Base-by-base conservation (phyloP, 2,329 filamentous ascomycete genomes). In the Aureobasidium vineae region DNA sequence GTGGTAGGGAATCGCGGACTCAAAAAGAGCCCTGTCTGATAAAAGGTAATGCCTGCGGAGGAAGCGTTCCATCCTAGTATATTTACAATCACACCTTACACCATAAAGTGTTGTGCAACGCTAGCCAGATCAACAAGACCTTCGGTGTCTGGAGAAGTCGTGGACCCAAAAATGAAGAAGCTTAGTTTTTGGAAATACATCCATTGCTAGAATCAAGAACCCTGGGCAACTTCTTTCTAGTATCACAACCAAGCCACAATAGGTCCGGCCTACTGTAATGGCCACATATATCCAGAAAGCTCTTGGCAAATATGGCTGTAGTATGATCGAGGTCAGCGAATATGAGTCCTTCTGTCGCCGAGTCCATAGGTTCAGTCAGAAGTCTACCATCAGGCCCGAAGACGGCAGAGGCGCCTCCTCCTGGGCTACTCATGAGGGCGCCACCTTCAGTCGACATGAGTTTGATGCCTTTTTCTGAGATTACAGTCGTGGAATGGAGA, bases 241-340 rank as follows among this genome's bases (percentile, higher is more conserved):
- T 72, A 70, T 80, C 77, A 8, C 77, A 77, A 11, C 80, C 81
- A 23, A 84, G 70, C 82, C 82, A 84, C 64, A 85, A 72, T 69
- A 85, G 70, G 70, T 85, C 83, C 3, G 83, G 82, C 43, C 82
- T 73, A 56, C 77, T 79, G 67, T 84, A 84, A 73, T 85, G 82
- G 0, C 83, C 83, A 43, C 76, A 73, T 8, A 77, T 76, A 70
- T 85, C 82, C 1, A 80, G 69, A 66, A 83, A 82, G 6, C 74
- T 75, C 68, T 76, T 81, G 13, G 77, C 74, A 63, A 75, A 76
- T 11, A 79, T 71, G 2, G 81, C 74, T 45, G 77, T 73, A 56
- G 76, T 76, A 60, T 86, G 72, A 43, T 85, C 80, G 54, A 86
- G 70, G 66, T 86, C 82, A 0, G 82, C 83, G 65, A 78, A 81